A percentile compares a stretch with the other conserved stretches of the same genome.
Evolutionary conservation across 1,284 basidiomycete genomes (phyloP).

Genomic region (Polyporus tsugae): DNA sequence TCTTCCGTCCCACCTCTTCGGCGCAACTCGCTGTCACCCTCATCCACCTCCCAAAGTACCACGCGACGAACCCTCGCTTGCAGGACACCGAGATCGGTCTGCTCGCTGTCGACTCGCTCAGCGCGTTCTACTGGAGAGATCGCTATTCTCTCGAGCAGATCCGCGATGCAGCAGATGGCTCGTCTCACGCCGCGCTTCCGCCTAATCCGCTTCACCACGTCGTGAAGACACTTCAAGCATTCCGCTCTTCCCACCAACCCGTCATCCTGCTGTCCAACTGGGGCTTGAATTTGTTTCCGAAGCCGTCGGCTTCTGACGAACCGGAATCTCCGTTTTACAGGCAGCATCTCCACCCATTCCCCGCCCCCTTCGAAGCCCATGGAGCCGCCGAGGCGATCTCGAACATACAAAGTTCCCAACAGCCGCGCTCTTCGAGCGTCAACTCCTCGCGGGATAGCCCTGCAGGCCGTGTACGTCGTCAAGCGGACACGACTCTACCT

Average conservation of each 20-base stretch:
- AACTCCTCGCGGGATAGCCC: constrained; percentile 6
- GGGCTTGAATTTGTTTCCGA: constrained; percentile 54
- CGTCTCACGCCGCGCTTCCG: constrained; percentile 19
- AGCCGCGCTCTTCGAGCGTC: constrained; percentile 1
- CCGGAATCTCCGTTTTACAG: constrained; percentile 49
- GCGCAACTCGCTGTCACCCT: constrained; percentile 73
- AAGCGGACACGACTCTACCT: constrained; percentile 9
- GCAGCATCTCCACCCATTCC: constrained; percentile 62
- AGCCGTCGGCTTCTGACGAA: constrained; percentile 33
- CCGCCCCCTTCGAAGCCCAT: constrained; percentile 43
- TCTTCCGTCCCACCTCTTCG: constrained; percentile 74
- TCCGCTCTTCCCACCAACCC: constrained; percentile 61
- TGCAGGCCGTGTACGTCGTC: not conserved
- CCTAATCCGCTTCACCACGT: constrained; percentile 54
- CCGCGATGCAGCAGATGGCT: constrained; percentile 38
- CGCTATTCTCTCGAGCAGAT: constrained; percentile 68
- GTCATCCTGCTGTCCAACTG: constrained; percentile 71
- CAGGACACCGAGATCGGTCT: constrained; percentile 64
- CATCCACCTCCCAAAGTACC: constrained; percentile 63
- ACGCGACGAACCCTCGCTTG: constrained; percentile 50
- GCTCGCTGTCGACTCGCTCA: constrained; percentile 77
- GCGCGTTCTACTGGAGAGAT: constrained; percentile 81
- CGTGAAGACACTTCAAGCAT: constrained; percentile 54
- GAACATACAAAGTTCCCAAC: constrained; percentile 21
- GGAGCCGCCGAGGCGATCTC: constrained; percentile 26